Conservation (phyloP, 1,284 basidiomycete genomes). For the Quambalaria eucalypti region DNA sequence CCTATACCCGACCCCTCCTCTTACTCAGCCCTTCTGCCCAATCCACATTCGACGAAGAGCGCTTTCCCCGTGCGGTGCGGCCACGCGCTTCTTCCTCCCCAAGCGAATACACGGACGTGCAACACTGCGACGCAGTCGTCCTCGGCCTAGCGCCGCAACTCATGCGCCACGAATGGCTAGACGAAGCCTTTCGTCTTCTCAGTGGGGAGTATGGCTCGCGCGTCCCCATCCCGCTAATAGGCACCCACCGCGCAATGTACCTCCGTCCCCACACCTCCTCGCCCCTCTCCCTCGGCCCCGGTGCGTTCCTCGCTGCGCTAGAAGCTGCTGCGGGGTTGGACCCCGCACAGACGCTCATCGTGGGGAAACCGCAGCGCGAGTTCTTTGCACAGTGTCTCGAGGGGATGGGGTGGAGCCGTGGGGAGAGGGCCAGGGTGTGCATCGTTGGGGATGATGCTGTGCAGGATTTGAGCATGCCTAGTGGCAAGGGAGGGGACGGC, state of each 20-base stretch:
- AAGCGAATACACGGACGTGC: background rate
- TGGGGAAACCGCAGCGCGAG: conserved; percentile 59
- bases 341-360: conserved; percentile 50
- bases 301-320: conserved; percentile 61
- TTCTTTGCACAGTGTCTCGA: conserved; percentile 59
- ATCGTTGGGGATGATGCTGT: background rate
- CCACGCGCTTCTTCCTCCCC: too few species aligned
- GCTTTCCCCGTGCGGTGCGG: too few species aligned
- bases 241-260: background rate
- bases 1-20: too few species aligned
- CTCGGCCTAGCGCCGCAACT: conserved; percentile 57
- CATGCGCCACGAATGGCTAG: conserved; percentile 53
- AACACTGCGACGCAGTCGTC: conserved; percentile 58
- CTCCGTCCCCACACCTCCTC: background rate
- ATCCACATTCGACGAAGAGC: too few species aligned
- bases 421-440: conserved; percentile 25
- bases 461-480: background rate
- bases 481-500: background rate
- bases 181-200: conserved; percentile 61
- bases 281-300: conserved; percentile 59
- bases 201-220: conserved; percentile 33
- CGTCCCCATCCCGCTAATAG: conserved; percentile 5
- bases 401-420: conserved; percentile 46
- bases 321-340: conserved; percentile 54
- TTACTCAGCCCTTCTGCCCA: too few species aligned